phyloP scores from a whole-genome alignment of 116 monocot species.

The Posidonia oceanica region DNA sequence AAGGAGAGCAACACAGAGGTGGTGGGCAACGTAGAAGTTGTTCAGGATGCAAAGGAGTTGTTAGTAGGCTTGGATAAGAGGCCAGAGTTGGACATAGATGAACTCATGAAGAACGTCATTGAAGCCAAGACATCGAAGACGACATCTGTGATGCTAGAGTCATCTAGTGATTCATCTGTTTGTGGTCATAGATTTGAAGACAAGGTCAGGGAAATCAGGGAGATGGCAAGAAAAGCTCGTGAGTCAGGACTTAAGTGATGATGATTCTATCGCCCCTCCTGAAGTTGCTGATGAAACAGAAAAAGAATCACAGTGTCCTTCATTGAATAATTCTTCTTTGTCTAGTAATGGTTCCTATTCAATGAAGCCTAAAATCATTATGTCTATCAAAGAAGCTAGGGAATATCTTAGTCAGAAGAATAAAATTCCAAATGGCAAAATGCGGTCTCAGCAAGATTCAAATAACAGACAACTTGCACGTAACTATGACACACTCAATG shows the following conservation, averaged over 20 bases:
- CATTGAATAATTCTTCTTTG: constrained; percentile 4
- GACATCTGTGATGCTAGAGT: constrained; percentile 5
- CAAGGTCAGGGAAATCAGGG: constrained; percentile 42
- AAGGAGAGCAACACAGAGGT: constrained; percentile 26
- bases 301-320: not conserved
- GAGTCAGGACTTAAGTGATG: not conserved
- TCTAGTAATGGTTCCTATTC: constrained; percentile 1
- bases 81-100: constrained; percentile 49
- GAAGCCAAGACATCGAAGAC: constrained; percentile 17
- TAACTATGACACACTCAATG: not conserved
- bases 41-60: constrained; percentile 20
- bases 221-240: constrained; percentile 45
- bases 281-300: not conserved
- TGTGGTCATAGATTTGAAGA: constrained; percentile 28
- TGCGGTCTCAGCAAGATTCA: not conserved
- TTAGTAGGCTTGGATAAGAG: constrained; percentile 9
- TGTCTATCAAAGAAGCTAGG: constrained; percentile 53
- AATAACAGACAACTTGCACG: not conserved
- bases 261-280: not conserved
- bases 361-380: constrained; percentile 38
- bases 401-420: constrained; percentile 38
- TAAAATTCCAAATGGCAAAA: constrained; percentile 4
- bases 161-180: not conserved
- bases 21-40: constrained; percentile 36
- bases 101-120: constrained; percentile 35